These are phyloP conservation scores for Kluyveromyces sp. DNA, from an alignment of 1,139 yeast genomes.

Conservation along the genomic window DNA sequence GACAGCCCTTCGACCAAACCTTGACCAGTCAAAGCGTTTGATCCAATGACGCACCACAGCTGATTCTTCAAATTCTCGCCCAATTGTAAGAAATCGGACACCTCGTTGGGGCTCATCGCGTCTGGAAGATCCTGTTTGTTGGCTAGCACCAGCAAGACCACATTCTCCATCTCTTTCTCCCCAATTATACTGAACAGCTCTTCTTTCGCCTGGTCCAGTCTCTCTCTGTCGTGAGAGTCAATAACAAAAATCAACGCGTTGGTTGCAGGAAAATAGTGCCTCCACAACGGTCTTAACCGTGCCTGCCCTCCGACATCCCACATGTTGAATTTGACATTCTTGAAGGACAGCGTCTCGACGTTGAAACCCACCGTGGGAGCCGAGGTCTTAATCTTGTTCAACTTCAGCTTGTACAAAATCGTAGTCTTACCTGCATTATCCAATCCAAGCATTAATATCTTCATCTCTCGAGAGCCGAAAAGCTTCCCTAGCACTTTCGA, in stretches of 20 bases:
- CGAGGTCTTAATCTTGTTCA: slow-evolving; percentile 49
- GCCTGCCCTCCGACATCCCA: slow-evolving; percentile 99
- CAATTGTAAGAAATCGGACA: slow-evolving; percentile 53
- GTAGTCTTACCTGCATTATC: slow-evolving; percentile 90
- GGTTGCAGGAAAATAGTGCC: slow-evolving; percentile 91
- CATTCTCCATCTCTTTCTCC: slow-evolving; percentile 68
- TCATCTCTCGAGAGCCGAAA: slow-evolving; percentile 44
- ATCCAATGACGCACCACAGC: slow-evolving; percentile 70
- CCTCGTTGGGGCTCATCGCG: slow-evolving; percentile 57
- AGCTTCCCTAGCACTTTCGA: slow-evolving; percentile 42
- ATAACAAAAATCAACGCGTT: slow-evolving; percentile 91
- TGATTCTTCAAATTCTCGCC: slow-evolving; percentile 47
- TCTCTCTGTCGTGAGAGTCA: slow-evolving; percentile 65
- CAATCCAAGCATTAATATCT: slow-evolving; percentile 80
- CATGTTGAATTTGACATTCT: slow-evolving; percentile 82
- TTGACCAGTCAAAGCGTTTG: slow-evolving; percentile 68
- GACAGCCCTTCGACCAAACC: slow-evolving; percentile 69
- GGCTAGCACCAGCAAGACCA: slow-evolving; percentile 76
- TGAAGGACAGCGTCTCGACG: slow-evolving; percentile 85
- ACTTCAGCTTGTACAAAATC: slow-evolving; percentile 31
- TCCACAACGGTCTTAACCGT: slow-evolving; percentile 84
- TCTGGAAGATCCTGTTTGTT: slow-evolving; percentile 79
- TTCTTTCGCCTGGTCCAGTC: slow-evolving; percentile 71
- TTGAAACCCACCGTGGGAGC: slow-evolving; percentile 95
- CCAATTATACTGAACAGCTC: slow-evolving; percentile 68